phyloP scores from a whole-genome alignment of 148 eudicot species.

The Heliosperma pusillum region DNA sequence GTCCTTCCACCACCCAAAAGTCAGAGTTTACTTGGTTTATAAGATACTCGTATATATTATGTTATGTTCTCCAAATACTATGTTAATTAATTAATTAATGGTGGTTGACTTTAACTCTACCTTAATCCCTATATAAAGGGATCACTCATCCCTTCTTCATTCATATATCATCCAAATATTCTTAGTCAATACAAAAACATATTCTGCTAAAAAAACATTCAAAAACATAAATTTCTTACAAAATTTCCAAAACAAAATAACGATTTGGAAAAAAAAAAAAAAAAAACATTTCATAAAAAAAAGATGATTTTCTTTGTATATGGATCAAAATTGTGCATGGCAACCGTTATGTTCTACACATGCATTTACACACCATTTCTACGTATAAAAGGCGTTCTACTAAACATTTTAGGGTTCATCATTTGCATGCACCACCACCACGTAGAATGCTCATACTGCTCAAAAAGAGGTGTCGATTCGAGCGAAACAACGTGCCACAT shows the following conservation, averaged over 20 bases:
- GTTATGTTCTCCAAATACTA: slow-evolving; percentile 13
- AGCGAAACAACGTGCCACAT: slow-evolving; percentile 15
- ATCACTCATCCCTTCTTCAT: background rate
- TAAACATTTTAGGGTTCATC: slow-evolving; percentile 28
- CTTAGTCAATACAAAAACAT: background rate
- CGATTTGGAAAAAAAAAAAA: too few species aligned
- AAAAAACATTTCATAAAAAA: too few species aligned
- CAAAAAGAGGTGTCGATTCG: background rate
- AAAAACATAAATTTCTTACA: background rate
- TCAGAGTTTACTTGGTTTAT: slow-evolving; percentile 33
- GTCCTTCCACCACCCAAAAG: slow-evolving; percentile 25
- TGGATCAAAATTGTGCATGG: slow-evolving; percentile 35
- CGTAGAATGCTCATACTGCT: slow-evolving; percentile 21
- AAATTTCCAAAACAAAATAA: background rate
- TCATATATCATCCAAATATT: background rate
- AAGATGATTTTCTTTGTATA: slow-evolving; percentile 37
- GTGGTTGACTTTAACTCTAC: background rate
- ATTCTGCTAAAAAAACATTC: background rate
- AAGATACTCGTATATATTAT: too few species aligned
- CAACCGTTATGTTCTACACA: slow-evolving; percentile 51
- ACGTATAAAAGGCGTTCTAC: slow-evolving; percentile 31
- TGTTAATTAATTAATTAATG: slow-evolving; percentile 5
- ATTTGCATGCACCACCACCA: slow-evolving; percentile 22
- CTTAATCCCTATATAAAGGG: slow-evolving; percentile 26
- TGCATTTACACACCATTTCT: slow-evolving; percentile 53